Conservation (phyloP, 805 yeast species). For the Candida sonorensis region DNA sequence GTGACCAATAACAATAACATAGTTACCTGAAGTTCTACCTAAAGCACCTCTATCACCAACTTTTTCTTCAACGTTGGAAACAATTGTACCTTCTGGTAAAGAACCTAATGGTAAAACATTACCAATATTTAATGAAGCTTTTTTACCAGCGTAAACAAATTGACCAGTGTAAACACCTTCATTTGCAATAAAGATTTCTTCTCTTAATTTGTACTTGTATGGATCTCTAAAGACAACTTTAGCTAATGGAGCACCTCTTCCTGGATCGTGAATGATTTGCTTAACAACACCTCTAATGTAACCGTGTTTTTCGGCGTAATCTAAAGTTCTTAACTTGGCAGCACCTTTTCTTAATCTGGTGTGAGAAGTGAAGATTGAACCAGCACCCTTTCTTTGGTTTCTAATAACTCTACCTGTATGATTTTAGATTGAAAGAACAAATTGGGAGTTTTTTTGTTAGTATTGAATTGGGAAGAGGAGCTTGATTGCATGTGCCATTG, state of each 20-base stretch:
- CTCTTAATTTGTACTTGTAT: conserved; percentile 96
- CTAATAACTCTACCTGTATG: conserved; percentile 95
- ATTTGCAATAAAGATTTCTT: conserved; percentile 98
- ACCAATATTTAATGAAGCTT: conserved; percentile 95
- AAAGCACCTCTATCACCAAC: conserved; percentile 99
- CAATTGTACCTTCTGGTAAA: conserved; percentile 99
- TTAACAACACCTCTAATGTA: conserved; percentile 99
- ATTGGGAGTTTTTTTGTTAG: background rate
- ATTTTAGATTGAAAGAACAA: background rate
- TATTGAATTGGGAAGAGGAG: too few relatives aligned
- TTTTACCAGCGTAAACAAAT: conserved; percentile 98
- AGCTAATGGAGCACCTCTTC: conserved; percentile 99
- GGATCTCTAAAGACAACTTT: conserved; percentile 99
- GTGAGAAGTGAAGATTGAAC: conserved; percentile 99
- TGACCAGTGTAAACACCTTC: conserved; percentile 99
- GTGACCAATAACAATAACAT: conserved; percentile 98
- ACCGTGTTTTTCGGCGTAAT: conserved; percentile 99
- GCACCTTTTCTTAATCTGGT: conserved; percentile 99
- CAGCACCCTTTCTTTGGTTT: conserved; percentile 99
- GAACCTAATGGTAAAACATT: conserved; percentile 95
- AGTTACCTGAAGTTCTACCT: conserved; percentile 99
- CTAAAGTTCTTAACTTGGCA: conserved; percentile 98
- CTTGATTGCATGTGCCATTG: too few relatives aligned
- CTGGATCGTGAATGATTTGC: conserved; percentile 98
- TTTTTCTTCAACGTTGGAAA: conserved; percentile 97